Evolutionary conservation across 768 basidiomycete species (phyloP), one percentile per base, ranked within the genome.

Genomic region (Asterophora parasitica): DNA sequence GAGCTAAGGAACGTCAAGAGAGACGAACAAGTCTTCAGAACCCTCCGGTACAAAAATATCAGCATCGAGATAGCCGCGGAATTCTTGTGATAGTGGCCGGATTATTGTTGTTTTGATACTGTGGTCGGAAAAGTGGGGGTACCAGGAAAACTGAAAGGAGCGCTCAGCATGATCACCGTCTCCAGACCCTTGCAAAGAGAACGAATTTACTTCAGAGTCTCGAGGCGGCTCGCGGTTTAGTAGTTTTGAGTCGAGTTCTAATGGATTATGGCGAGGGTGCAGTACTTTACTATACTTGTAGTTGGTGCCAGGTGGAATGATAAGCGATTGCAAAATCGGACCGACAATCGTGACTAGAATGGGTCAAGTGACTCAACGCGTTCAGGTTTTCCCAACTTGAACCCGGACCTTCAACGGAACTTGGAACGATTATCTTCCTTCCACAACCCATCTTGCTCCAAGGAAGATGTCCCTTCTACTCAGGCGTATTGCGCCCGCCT

Each of bases 71-170:
- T 92, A 94, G 12, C 76, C 73, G 33, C 70, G 66, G 51, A 95
- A 93, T 0, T 76, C 74, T 27, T 65, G 60, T 3, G 76, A 71
- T 6, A 93, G 67, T 0, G 89, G 88, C 16, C 75, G 79, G 53
- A 93, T 79, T 44, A 91, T 68, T 7, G 78, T 90, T 7, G 86
- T 88, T 62, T 79, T 85, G 55, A 89, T 81, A 42, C 79, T 82
- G 20, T 79, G 57, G 7, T 68, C 64, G 8, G 81, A 68, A 62
- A 89, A 92, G 7, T 56, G 61, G 5, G 89, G 80, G 58, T 91
- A 91, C 92, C 92, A 94, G 1, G 90, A 92, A 57, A 89, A 88
- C 47, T 91, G 89, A 61, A 88, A 92, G 3, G 78, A 70, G 10
- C n/a, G n/a, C n/a, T n/a, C n/a, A n/a, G n/a, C n/a, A n/a, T n/a